These are phyloP conservation scores for Fraxinus albicans DNA, from an alignment of 305 asterid species.

Conservation along the genomic window DNA sequence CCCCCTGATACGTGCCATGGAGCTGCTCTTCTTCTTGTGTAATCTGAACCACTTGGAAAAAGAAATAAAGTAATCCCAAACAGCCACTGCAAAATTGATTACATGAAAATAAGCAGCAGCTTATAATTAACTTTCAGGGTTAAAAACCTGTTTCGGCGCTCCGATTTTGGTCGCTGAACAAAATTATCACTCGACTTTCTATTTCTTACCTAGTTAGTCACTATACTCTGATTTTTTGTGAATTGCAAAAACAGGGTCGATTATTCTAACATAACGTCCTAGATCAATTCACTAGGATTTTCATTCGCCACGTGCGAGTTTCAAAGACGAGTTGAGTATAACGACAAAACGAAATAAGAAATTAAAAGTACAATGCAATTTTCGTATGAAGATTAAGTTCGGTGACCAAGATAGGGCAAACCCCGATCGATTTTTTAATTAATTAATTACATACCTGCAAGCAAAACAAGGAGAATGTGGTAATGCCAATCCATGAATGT, in stretches of 20 bases:
- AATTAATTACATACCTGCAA: slow-evolving; percentile 48
- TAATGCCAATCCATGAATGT: slow-evolving; percentile 89
- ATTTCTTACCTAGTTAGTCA: not conserved
- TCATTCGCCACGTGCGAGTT: not conserved
- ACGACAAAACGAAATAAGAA: not conserved
- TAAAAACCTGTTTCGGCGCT: not conserved
- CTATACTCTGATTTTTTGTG: not conserved
- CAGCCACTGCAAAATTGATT: slow-evolving; percentile 47
- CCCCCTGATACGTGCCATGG: slow-evolving; percentile 66
- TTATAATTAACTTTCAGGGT: not conserved
- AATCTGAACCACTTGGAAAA: slow-evolving; percentile 35
- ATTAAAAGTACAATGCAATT: not conserved
- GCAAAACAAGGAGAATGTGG: slow-evolving; percentile 60
- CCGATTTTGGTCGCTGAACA: not conserved
- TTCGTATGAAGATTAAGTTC: not conserved
- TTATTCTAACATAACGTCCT: not conserved
- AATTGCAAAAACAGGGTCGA: not conserved
- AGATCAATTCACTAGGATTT: not conserved
- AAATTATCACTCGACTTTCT: not conserved
- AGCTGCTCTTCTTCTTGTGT: slow-evolving; percentile 27
- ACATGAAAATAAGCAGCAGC: not conserved
- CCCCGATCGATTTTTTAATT: not conserved
- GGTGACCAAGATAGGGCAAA: not conserved
- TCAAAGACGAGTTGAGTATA: not conserved
- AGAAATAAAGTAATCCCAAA: slow-evolving; percentile 48